Evolutionary conservation across 2,329 filamentous ascomycete genomes (phyloP).

Genomic region (Pseudopyricularia cyperi): DNA sequence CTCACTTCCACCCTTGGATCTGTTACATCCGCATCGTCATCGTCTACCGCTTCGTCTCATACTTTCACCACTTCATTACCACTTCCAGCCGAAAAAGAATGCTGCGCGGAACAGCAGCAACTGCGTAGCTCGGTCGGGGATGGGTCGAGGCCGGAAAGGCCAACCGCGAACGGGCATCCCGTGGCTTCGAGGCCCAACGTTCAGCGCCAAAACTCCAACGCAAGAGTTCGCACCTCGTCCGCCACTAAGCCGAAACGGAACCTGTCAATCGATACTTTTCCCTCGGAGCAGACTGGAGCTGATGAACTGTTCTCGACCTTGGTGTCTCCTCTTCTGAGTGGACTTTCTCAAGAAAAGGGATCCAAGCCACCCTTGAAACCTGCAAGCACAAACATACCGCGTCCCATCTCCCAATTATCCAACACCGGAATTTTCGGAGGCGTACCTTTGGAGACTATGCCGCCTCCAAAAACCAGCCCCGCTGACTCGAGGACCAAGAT

Average conservation of each 20-base stretch:
- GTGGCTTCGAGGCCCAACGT: not conserved
- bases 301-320: slow-evolving; percentile 17
- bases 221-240: slow-evolving; percentile 17
- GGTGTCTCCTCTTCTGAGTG: slow-evolving; percentile 15
- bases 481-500: slow-evolving; percentile 11
- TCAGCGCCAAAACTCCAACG: slow-evolving; percentile 18
- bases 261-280: slow-evolving; percentile 18
- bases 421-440: slow-evolving; percentile 18
- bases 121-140: not conserved
- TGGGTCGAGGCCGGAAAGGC: not conserved
- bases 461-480: slow-evolving; percentile 11
- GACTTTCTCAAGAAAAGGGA: slow-evolving; percentile 10
- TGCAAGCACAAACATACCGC: slow-evolving; percentile 10
- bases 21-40: not conserved
- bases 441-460: slow-evolving; percentile 19
- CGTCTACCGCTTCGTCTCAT: not conserved
- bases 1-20: not conserved
- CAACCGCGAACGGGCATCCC: not conserved
- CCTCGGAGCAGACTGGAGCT: slow-evolving; percentile 9
- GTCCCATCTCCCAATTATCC: slow-evolving; percentile 20
- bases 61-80: not conserved
- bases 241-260: slow-evolving; percentile 16
- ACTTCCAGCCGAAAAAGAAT: not conserved
- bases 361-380: slow-evolving; percentile 11
- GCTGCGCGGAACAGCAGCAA: not conserved